A percentile compares a stretch with the other conserved stretches of the same genome.
Evolutionary conservation across 177 flowering plant genomes (phyloP).

Genomic region (Vitis hybrid): DNA sequence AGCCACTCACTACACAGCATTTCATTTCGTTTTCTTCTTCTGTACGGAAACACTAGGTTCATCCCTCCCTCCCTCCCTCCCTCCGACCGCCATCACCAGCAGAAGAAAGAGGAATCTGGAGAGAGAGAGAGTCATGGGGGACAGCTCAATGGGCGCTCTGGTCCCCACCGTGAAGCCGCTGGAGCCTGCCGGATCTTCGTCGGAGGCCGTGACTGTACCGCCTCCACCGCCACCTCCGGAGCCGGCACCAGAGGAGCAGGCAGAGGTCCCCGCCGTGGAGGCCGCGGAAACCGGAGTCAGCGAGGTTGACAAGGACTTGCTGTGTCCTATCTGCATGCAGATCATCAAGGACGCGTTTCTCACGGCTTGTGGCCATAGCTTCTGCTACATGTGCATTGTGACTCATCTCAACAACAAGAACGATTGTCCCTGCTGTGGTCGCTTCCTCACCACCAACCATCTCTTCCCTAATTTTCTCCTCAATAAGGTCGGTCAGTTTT

Average conservation of each 20-base stretch:
- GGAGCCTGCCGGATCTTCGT: constrained; percentile 7
- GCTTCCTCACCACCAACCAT: constrained; percentile 46
- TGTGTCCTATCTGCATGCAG: constrained; percentile 95
- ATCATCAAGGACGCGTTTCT: constrained; percentile 81
- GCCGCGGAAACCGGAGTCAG: constrained; percentile 13
- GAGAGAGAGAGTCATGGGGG: constrained; percentile 24
- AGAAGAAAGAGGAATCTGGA: constrained; percentile 3
- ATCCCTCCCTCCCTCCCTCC: neutral
- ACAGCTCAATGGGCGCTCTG: constrained; percentile 41
- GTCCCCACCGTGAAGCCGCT: constrained; percentile 60
- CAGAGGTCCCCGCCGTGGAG: neutral
- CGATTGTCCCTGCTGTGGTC: constrained; percentile 84
- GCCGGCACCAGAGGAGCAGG: constrained; percentile 2
- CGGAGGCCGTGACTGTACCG: neutral
- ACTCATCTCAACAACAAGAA: constrained; percentile 79
- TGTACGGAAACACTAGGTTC: too few relatives aligned
- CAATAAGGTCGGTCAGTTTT: constrained; percentile 48
- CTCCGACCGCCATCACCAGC: neutral
- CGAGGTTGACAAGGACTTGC: constrained; percentile 50
- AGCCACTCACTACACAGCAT: neutral
- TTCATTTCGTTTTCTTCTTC: neutral
- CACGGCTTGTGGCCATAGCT: constrained; percentile 87
- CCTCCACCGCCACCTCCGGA: neutral
- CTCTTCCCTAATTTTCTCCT: constrained; percentile 83
- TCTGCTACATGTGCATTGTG: constrained; percentile 79